Conservation (phyloP, 2,329 filamentous ascomycete species). For the Fusarium luffae region DNA sequence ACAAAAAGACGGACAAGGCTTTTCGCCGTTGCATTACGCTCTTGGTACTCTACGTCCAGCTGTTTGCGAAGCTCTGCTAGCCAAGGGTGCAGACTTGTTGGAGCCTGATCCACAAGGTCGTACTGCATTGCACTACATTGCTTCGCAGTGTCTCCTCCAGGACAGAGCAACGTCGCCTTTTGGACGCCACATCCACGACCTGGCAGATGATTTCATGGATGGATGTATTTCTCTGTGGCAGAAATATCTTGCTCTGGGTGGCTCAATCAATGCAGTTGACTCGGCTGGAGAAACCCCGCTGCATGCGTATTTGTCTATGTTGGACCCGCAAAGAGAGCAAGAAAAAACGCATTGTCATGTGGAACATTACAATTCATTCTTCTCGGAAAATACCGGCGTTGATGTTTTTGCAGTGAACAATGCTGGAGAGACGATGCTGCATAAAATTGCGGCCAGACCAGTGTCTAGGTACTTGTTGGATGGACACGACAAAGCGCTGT, state of each 20-base stretch:
- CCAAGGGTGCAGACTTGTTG: slow-evolving; percentile 25
- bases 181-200: background rate
- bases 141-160: slow-evolving; percentile 15
- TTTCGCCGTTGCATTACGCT: slow-evolving; percentile 26
- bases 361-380: slow-evolving; percentile 24
- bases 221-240: slow-evolving; percentile 26
- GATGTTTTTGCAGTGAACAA: slow-evolving; percentile 29
- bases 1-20: slow-evolving; percentile 15
- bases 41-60: slow-evolving; percentile 21
- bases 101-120: slow-evolving; percentile 24
- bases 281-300: slow-evolving; percentile 30
- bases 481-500: slow-evolving; percentile 30
- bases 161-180: background rate
- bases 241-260: slow-evolving; percentile 7
- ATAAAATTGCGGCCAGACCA: slow-evolving; percentile 15
- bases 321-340: background rate
- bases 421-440: slow-evolving; percentile 32
- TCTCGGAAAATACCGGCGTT: slow-evolving; percentile 20
- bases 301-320: slow-evolving; percentile 13
- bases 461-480: rapidly evolving
- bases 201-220: slow-evolving; percentile 5
- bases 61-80: slow-evolving; percentile 28
- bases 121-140: slow-evolving; percentile 34
- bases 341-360: slow-evolving; percentile 13
- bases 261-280: slow-evolving; percentile 28